phyloP scores from a whole-genome alignment of 2,329 filamentous ascomycete genomes.

The Alternaria hordeiaustralica region DNA sequence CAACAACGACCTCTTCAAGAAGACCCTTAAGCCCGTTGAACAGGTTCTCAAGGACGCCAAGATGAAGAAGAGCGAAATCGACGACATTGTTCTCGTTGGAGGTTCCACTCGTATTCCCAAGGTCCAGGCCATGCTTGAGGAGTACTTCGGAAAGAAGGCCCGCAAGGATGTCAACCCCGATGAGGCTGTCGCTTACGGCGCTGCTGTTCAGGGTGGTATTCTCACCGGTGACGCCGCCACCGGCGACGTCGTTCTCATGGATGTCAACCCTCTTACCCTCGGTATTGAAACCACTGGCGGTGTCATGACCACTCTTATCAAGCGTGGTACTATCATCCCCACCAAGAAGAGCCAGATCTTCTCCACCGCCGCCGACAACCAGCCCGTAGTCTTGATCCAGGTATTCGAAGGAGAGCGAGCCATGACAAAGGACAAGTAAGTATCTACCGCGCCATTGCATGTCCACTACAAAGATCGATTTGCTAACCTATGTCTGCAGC shows the following conservation, averaged over 20 bases:
- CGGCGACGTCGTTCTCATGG: conserved; percentile 86
- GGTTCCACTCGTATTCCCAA: conserved; percentile 99
- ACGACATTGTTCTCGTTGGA: conserved; percentile 97
- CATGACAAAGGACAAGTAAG: conserved; percentile 77
- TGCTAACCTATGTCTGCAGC: conserved; percentile 29
- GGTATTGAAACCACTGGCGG: conserved; percentile 98
- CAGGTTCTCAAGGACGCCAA: conserved; percentile 98
- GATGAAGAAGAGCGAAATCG: conserved; percentile 91
- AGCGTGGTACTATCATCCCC: conserved; percentile 91
- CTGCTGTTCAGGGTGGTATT: conserved; percentile 95
- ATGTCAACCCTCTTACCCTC: conserved; percentile 94
- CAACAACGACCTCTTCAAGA: conserved; percentile 99
- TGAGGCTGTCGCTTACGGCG: conserved; percentile 97
- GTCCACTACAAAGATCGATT: not conserved
- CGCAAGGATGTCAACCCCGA: conserved; percentile 99
- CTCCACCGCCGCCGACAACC: conserved; percentile 95
- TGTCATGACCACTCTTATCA: conserved; percentile 97
- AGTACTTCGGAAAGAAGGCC: conserved; percentile 97
- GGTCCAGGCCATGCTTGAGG: conserved; percentile 92
- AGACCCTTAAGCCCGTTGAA: conserved; percentile 97
- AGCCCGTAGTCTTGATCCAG: conserved; percentile 93
- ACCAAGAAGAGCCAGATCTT: conserved; percentile 98
- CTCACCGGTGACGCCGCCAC: conserved; percentile 86
- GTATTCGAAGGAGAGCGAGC: conserved; percentile 93
- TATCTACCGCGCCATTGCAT: not conserved